Base-by-base conservation (phyloP, 768 basidiomycete genomes). In the Melanogaster broomeanus region DNA sequence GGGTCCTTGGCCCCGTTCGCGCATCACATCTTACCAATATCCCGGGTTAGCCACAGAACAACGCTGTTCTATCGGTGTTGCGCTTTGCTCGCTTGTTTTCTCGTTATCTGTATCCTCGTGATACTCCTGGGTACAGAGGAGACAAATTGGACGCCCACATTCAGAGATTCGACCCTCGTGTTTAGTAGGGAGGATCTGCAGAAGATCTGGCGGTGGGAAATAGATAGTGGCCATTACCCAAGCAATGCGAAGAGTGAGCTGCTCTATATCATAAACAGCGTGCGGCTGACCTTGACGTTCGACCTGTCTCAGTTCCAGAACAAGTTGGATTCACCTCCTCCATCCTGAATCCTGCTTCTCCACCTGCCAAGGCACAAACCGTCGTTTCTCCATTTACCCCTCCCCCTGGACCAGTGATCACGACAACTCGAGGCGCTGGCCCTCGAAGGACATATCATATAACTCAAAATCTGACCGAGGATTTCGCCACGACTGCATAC, bases 121-220 rank as follows among this genome's bases (percentile, higher is more conserved):
- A 74, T 63, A 73, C 66, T 53, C 68, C 58, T 59, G 70, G 62
- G 61, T 74, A 74, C 60, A 78, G 75, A 75, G 63, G 65, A 65
- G 72, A 73, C 56, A 68, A 71, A 45, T 72, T 77, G 70, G 69
- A 57, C 59, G 21, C 62, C 66, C 2, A 61, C 62, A 25, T 59
- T 68, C 42, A 60, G 71, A n/a, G 77, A 85, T 30, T 73, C 88
- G 2, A 90, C 90, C 33, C 77, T 91, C 24, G 86, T 90, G 33
- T 91, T 82, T 59, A 72, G 74, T 35, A 76, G 84, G 24, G 76
- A 84, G 37, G 88, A 94, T 61, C 67, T 95, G 27, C 87, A 88
- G 66, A 78, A 82, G 65, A 88, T 98, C 64, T 97, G 94, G 93
- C 80, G 83, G 55, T 97, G 93, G 93, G 94, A 96, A 74, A 79